Percentiles rank a stretch among this genome's conserved stretches.
Conservation (phyloP, 2,329 filamentous ascomycete genomes). For the Diaporthe sp. region DNA sequence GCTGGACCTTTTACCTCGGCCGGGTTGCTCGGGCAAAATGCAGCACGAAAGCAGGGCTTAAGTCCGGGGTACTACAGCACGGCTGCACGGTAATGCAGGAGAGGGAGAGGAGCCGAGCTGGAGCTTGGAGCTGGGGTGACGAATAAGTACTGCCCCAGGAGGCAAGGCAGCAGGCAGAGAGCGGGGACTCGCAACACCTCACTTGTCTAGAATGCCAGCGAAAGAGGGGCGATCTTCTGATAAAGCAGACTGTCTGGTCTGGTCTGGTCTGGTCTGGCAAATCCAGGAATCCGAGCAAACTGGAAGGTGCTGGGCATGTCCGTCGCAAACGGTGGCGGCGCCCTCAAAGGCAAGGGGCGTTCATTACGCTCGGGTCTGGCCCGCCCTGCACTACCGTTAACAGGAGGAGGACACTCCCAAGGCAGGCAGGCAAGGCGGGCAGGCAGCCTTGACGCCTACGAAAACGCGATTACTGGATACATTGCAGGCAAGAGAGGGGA, state of each 20-base stretch:
- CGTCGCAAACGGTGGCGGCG: slow-evolving; percentile 24
- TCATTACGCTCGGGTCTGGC: slow-evolving; percentile 12
- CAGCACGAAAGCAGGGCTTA: neutral
- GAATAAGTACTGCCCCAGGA: slow-evolving; percentile 29
- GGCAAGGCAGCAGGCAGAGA: slow-evolving; percentile 25
- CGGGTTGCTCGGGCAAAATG: slow-evolving; percentile 28
- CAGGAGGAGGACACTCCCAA: neutral
- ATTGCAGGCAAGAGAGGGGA: neutral
- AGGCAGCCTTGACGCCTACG: slow-evolving; percentile 1
- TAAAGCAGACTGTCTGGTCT: neutral
- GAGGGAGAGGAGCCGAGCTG: too few relatives aligned
- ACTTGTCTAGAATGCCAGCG: slow-evolving; percentile 25
- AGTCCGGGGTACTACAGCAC: slow-evolving; percentile 5
- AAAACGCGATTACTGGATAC: neutral
- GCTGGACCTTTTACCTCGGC: slow-evolving; percentile 9
- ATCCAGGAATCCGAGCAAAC: neutral
- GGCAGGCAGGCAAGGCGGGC: neutral
- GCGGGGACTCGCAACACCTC: slow-evolving; percentile 30
- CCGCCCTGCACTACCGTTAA: neutral
- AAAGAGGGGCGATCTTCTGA: slow-evolving; percentile 28
- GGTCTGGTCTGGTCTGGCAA: too few relatives aligned
- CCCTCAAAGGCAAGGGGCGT: neutral
- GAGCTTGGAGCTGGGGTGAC: neutral
- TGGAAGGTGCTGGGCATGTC: slow-evolving; percentile 9
- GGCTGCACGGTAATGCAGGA: neutral